Percentiles rank a stretch among this genome's conserved stretches.
Conservation (phyloP, 495 filamentous ascomycete species). For the Parachaetomium inaequale region DNA sequence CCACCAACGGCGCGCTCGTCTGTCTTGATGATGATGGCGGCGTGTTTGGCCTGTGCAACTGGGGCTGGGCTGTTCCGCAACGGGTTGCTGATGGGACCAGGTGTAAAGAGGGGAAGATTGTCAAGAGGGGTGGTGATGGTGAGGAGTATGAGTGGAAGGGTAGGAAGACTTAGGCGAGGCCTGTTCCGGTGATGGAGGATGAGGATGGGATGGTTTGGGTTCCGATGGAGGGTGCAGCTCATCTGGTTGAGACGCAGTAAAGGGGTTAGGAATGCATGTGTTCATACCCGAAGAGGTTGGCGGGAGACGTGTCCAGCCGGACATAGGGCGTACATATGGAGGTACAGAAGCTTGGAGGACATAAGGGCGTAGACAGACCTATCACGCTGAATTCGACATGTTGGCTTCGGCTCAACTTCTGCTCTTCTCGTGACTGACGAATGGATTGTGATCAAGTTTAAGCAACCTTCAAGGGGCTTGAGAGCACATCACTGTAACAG, state of each 20-base stretch:
- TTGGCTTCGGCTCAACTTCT: not conserved
- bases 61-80: conserved; percentile 6
- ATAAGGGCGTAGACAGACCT: not conserved
- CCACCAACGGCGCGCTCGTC: not conserved
- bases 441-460: too few relatives aligned
- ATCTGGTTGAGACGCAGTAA: not conserved
- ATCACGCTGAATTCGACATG: not conserved
- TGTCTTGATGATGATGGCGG: conserved; percentile 4
- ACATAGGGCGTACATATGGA: too few relatives aligned
- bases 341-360: not conserved
- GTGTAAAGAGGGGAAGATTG: conserved; percentile 12
- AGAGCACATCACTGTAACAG: too few relatives aligned
- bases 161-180: not conserved
- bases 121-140: not conserved
- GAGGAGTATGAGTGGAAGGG: not conserved
- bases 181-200: not conserved
- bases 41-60: conserved; percentile 9
- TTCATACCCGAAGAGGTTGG: too few relatives aligned
- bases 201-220: not conserved
- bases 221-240: not conserved
- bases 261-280: not conserved
- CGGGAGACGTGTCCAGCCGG: too few relatives aligned
- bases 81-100: not conserved
- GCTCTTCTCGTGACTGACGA: not conserved
- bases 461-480: too few relatives aligned